Percentiles rank a stretch among this genome's conserved stretches.
Evolutionary conservation across 139 green algal species (phyloP).

Genomic region (Chlorella ohadii): DNA sequence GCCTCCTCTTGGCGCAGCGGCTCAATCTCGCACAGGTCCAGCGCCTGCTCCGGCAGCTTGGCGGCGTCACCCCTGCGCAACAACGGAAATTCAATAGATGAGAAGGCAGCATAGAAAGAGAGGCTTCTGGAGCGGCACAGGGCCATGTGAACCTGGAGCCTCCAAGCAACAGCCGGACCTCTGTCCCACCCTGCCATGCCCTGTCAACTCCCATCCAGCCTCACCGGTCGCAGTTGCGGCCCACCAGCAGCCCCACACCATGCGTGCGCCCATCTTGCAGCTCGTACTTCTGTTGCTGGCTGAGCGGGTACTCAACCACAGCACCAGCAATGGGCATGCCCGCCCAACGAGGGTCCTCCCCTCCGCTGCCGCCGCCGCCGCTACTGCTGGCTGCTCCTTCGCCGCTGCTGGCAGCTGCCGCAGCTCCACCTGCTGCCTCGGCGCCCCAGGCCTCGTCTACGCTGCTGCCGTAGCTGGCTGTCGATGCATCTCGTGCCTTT

Average conservation of each 20-base stretch:
- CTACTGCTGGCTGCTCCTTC: background rate
- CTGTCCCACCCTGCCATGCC: background rate
- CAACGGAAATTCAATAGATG: too few relatives aligned
- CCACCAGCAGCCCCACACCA: slow-evolving; percentile 60
- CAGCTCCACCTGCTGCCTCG: background rate
- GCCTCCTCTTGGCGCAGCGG: slow-evolving; percentile 56
- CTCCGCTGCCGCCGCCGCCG: background rate
- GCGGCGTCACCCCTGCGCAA: slow-evolving; percentile 19
- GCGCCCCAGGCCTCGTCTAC: background rate
- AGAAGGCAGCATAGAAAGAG: background rate
- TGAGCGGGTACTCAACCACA: slow-evolving; percentile 66
- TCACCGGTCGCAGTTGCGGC: slow-evolving; percentile 58
- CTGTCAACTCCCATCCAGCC: background rate
- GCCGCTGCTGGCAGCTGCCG: background rate
- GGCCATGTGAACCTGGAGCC: too few relatives aligned
- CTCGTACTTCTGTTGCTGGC: slow-evolving; percentile 44
- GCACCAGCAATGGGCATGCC: slow-evolving; percentile 32
- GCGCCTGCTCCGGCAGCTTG: slow-evolving; percentile 45
- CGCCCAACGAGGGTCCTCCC: background rate
- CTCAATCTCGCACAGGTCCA: slow-evolving; percentile 70
- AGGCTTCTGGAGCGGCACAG: too few relatives aligned
- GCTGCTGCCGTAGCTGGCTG: slow-evolving; percentile 16
- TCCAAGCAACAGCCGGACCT: too few relatives aligned
- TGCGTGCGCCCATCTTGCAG: slow-evolving; percentile 54
- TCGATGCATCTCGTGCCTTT: slow-evolving; percentile 43